Evolutionary conservation across 1,139 yeast genomes (phyloP).

Genomic region (Geotrichum reessii): DNA sequence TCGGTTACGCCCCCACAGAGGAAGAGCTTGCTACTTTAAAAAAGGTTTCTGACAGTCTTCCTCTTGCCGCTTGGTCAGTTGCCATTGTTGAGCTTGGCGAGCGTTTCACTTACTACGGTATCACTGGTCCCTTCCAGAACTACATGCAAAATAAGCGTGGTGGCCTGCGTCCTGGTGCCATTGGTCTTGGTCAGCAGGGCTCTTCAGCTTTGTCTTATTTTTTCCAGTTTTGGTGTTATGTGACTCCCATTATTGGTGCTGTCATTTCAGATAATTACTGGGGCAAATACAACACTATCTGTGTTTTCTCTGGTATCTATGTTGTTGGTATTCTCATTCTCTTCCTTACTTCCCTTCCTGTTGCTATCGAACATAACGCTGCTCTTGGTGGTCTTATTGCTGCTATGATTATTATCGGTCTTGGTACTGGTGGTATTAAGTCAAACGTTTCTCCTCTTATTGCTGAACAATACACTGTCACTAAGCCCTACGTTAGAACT

Average conservation of each 20-base stretch:
- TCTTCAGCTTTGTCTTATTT: conserved; percentile 61
- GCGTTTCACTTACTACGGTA: conserved; percentile 76
- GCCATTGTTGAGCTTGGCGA: conserved; percentile 78
- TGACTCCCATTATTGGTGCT: conserved; percentile 76
- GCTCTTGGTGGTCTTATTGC: conserved; percentile 51
- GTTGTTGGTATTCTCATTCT: conserved; percentile 56
- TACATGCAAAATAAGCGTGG: conserved; percentile 52
- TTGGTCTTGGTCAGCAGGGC: conserved; percentile 55
- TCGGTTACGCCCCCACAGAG: conserved; percentile 38
- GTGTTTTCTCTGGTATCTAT: conserved; percentile 55
- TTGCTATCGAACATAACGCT: conserved; percentile 45
- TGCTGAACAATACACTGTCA: conserved; percentile 64
- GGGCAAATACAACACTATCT: conserved; percentile 69
- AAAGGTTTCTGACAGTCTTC: conserved; percentile 40
- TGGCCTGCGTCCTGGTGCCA: conserved; percentile 49
- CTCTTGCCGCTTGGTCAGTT: conserved; percentile 60
- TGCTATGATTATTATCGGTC: conserved; percentile 62
- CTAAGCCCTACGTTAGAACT: conserved; percentile 54
- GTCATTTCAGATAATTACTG: conserved; percentile 67
- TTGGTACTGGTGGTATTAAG: conserved; percentile 81
- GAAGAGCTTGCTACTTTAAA: conserved; percentile 46
- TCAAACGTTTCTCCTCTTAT: conserved; percentile 72
- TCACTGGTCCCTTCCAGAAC: conserved; percentile 70
- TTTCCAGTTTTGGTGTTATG: conserved; percentile 15
- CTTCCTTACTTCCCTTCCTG: conserved; percentile 67